These are phyloP conservation scores for Colletotrichum sp. DNA, from an alignment of 2,329 filamentous ascomycete genomes.

Conservation along the genomic window DNA sequence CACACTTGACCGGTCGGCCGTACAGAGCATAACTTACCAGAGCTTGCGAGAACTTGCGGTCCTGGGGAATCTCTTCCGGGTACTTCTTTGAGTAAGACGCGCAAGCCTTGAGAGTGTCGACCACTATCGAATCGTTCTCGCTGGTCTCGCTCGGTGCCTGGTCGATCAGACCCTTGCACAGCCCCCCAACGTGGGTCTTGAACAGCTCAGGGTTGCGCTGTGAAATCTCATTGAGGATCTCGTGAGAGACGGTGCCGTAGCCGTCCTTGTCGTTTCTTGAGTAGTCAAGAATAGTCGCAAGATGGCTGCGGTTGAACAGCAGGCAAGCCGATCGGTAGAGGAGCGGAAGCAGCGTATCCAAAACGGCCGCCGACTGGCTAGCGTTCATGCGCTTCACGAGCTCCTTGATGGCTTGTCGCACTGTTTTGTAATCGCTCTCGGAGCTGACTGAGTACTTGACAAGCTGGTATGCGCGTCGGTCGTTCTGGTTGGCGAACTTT, in stretches of 20 bases:
- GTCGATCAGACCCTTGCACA: slow-evolving; percentile 85
- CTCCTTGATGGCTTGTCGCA: slow-evolving; percentile 89
- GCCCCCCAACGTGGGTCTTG: slow-evolving; percentile 88
- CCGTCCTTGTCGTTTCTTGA: slow-evolving; percentile 84
- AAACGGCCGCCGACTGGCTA: slow-evolving; percentile 65
- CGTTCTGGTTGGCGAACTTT: slow-evolving; percentile 90
- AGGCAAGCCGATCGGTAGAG: slow-evolving; percentile 84
- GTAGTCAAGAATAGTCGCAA: slow-evolving; percentile 87
- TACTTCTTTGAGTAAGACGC: slow-evolving; percentile 89
- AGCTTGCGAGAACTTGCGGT: slow-evolving; percentile 81
- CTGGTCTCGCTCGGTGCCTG: slow-evolving; percentile 76
- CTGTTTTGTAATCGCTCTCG: slow-evolving; percentile 90
- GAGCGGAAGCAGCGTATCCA: slow-evolving; percentile 83
- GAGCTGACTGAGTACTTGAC: slow-evolving; percentile 84
- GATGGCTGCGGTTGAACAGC: slow-evolving; percentile 92
- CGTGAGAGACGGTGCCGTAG: slow-evolving; percentile 80
- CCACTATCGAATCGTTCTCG: slow-evolving; percentile 74
- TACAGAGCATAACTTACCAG: slow-evolving; percentile 84
- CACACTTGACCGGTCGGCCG: slow-evolving; percentile 80
- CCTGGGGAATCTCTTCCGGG: slow-evolving; percentile 80
- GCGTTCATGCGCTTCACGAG: slow-evolving; percentile 81
- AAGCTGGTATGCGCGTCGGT: slow-evolving; percentile 88
- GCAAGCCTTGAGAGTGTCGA: slow-evolving; percentile 92
- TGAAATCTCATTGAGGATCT: slow-evolving; percentile 91
- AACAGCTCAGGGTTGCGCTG: slow-evolving; percentile 88